phyloP scores from a whole-genome alignment of 768 basidiomycete species.

The Mycena pura region DNA sequence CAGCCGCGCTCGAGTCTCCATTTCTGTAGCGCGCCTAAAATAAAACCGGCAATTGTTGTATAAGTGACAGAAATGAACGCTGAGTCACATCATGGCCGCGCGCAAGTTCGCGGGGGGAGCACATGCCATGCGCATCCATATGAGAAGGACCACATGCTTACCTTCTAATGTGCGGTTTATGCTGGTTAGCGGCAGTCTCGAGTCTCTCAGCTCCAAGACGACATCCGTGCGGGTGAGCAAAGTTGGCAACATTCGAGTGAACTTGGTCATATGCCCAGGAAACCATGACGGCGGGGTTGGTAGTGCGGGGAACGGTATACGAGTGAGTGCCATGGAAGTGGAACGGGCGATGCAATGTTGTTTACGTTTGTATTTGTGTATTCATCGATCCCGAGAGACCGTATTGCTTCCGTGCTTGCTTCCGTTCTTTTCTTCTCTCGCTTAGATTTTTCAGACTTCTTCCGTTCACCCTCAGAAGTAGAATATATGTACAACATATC shows the following conservation, averaged over 20 bases:
- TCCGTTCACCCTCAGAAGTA: too few relatives aligned
- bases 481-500: too few relatives aligned
- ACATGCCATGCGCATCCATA: constrained; percentile 44
- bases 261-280: constrained; percentile 94
- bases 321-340: constrained; percentile 40
- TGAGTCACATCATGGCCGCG: too few relatives aligned
- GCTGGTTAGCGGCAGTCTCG: constrained; percentile 90
- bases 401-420: too few relatives aligned
- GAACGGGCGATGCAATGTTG: background rate
- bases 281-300: constrained; percentile 90
- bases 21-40: constrained; percentile 65
- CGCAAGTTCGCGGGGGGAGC: too few relatives aligned
- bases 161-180: constrained; percentile 92
- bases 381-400: constrained; percentile 1
- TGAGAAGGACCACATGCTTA: constrained; percentile 13
- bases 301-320: constrained; percentile 51
- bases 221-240: constrained; percentile 85
- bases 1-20: constrained; percentile 76
- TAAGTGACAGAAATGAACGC: background rate
- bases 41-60: constrained; percentile 4
- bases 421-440: too few relatives aligned
- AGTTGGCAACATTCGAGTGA: constrained; percentile 76
- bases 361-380: too few relatives aligned
- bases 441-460: too few relatives aligned
- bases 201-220: constrained; percentile 93